A percentile compares a stretch with the other conserved stretches of the same genome.
phyloP scores from a whole-genome alignment of 495 filamentous ascomycete species.

The Aspergillus leporis region DNA sequence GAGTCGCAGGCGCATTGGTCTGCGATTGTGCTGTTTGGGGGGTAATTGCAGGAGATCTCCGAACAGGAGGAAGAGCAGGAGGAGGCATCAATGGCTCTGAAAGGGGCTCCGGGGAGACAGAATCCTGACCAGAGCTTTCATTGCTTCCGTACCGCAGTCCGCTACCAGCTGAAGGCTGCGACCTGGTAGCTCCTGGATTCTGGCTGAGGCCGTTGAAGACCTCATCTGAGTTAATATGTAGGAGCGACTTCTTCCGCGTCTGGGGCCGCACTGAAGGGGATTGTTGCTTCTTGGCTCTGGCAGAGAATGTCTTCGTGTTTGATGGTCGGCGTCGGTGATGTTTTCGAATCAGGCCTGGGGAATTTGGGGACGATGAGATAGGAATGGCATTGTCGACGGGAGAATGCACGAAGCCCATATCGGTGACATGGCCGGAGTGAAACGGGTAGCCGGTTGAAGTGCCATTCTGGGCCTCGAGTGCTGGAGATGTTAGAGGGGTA shows the following conservation, averaged over 20 bases:
- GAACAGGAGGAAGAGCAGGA: conserved; percentile 57
- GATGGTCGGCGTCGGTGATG: conserved; percentile 40
- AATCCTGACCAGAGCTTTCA: conserved; percentile 65
- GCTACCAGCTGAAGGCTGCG: conserved; percentile 35
- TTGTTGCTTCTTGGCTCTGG: conserved; percentile 63
- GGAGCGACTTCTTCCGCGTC: conserved; percentile 57
- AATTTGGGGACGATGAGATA: conserved; percentile 29
- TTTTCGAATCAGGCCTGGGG: conserved; percentile 33
- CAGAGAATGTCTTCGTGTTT: conserved; percentile 39
- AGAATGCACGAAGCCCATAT: conserved; percentile 46
- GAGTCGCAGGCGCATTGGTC: conserved; percentile 65
- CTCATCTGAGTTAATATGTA: conserved; percentile 58
- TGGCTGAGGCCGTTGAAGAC: conserved; percentile 36
- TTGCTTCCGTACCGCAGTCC: conserved; percentile 46
- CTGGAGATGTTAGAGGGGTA: conserved; percentile 90
- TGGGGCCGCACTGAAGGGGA: conserved; percentile 85
- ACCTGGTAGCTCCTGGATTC: conserved; percentile 31
- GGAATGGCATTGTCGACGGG: conserved; percentile 49
- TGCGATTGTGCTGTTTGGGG: conserved; percentile 35
- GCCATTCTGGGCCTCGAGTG: conserved; percentile 77
- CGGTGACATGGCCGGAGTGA: conserved; percentile 36
- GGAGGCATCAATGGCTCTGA: conserved; percentile 71
- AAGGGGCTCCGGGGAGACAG: conserved; percentile 70
- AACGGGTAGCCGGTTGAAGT: conserved; percentile 38
- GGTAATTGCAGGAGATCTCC: conserved; percentile 55